Conservation (phyloP, 2,329 filamentous ascomycete genomes). For the Claviceps maximensis region DNA sequence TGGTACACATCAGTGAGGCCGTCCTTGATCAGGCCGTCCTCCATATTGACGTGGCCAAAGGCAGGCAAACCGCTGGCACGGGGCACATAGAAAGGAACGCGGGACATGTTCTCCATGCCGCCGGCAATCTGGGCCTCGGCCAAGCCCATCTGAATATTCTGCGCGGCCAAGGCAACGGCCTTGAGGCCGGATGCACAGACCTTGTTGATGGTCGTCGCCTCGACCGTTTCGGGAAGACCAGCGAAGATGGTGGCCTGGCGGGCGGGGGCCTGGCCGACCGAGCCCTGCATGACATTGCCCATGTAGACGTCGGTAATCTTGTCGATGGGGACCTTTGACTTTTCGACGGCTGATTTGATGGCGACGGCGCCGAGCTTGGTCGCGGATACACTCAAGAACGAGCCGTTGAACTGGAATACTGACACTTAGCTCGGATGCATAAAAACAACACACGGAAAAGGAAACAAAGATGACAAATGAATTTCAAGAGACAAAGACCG, state of each 20-base stretch:
- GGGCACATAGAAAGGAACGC: conserved; percentile 80
- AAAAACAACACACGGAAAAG: background rate
- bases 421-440: background rate
- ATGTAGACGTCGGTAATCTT: conserved; percentile 91
- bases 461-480: background rate
- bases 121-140: conserved; percentile 83
- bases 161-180: conserved; percentile 76
- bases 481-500: background rate
- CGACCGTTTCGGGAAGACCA: conserved; percentile 65
- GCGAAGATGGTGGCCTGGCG: conserved; percentile 84
- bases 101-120: conserved; percentile 97
- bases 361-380: conserved; percentile 81
- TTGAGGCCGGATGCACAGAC: conserved; percentile 95
- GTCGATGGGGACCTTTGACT: conserved; percentile 67
- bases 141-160: conserved; percentile 86
- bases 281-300: conserved; percentile 83
- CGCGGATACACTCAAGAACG: conserved; percentile 69
- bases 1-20: conserved; percentile 95
- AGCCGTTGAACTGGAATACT: conserved; percentile 70
- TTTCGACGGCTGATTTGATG: conserved; percentile 81
- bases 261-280: conserved; percentile 79
- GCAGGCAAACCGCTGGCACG: conserved; percentile 69
- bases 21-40: conserved; percentile 89
- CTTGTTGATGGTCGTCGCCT: conserved; percentile 93
- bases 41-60: conserved; percentile 76